Evolutionary conservation across 2,329 filamentous ascomycete species (phyloP).

Genomic region (Atkinsonella texensis): DNA sequence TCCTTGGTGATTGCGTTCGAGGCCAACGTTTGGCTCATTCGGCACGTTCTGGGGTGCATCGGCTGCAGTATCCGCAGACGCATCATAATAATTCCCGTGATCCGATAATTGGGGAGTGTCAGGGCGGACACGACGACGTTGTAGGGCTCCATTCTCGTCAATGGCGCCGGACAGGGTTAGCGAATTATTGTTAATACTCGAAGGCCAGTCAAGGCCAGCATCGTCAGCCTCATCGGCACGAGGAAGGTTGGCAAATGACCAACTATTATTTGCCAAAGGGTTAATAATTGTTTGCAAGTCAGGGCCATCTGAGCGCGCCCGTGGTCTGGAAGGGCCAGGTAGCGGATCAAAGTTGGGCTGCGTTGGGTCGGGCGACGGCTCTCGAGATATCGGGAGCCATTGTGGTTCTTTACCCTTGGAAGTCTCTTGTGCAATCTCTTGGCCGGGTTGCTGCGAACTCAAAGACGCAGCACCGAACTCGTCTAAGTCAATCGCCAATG

Average conservation of each 20-base stretch:
- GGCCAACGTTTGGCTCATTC: constrained; percentile 6
- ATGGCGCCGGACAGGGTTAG: neutral
- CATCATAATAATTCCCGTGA: constrained; percentile 3
- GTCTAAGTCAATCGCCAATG: neutral
- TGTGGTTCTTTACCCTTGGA: constrained; percentile 18
- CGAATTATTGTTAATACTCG: neutral
- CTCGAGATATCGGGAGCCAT: constrained; percentile 5
- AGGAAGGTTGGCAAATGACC: constrained; percentile 40
- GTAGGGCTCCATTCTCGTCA: neutral
- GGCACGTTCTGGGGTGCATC: constrained; percentile 6
- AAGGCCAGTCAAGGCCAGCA: neutral
- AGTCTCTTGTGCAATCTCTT: neutral
- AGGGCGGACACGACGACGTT: neutral
- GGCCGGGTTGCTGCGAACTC: neutral
- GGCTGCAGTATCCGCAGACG: constrained; percentile 1
- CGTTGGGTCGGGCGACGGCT: constrained; percentile 5
- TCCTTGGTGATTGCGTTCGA: constrained; percentile 11
- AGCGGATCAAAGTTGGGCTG: constrained; percentile 6
- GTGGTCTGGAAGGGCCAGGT: constrained; percentile 26
- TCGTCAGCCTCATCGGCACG: constrained; percentile 10
- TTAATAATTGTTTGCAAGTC: constrained; percentile 31
- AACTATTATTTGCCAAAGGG: constrained; percentile 47
- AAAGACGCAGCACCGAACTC: neutral
- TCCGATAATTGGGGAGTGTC: neutral
- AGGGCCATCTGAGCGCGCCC: constrained; percentile 47